Evolutionary conservation across 768 basidiomycete species (phyloP).

Genomic region (Roridomyces roridus): DNA sequence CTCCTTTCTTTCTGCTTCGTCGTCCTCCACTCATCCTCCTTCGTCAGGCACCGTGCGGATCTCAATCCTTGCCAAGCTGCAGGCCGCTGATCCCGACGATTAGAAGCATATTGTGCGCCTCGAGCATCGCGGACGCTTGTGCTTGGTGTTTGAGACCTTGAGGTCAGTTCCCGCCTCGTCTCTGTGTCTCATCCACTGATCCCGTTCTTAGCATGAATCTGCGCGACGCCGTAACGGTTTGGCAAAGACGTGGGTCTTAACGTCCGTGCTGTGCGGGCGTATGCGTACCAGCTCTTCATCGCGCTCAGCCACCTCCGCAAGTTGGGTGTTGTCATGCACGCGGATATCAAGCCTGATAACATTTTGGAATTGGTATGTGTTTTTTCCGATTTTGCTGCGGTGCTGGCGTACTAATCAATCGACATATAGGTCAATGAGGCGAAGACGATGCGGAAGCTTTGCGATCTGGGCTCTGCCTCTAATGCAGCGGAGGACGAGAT

Average conservation of each 20-base stretch:
- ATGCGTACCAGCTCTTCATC: slow-evolving; percentile 95
- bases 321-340: slow-evolving; percentile 94
- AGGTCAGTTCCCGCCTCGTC: slow-evolving; percentile 75
- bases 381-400: slow-evolving; percentile 25
- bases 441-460: slow-evolving; percentile 92
- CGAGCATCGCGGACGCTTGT: slow-evolving; percentile 96
- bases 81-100: slow-evolving; percentile 92
- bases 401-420: not conserved
- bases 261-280: slow-evolving; percentile 97
- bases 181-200: not conserved
- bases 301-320: slow-evolving; percentile 85
- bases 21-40: slow-evolving; percentile 1
- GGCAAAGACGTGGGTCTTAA: slow-evolving; percentile 98
- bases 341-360: slow-evolving; percentile 99
- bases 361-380: too few relatives aligned
- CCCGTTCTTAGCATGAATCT: slow-evolving; percentile 83
- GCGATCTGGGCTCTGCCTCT: slow-evolving; percentile 96
- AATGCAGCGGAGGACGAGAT: slow-evolving; percentile 96
- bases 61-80: slow-evolving; percentile 87
- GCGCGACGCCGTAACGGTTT: slow-evolving; percentile 93
- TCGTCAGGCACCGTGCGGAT: slow-evolving; percentile 88
- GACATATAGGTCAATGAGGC: slow-evolving; percentile 84
- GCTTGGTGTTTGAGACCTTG: slow-evolving; percentile 93
- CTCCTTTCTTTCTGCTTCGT: slow-evolving; percentile 8
- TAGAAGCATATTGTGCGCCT: slow-evolving; percentile 96